Conservation (phyloP, 805 yeast species). For the Nakazawaea ernobii region DNA sequence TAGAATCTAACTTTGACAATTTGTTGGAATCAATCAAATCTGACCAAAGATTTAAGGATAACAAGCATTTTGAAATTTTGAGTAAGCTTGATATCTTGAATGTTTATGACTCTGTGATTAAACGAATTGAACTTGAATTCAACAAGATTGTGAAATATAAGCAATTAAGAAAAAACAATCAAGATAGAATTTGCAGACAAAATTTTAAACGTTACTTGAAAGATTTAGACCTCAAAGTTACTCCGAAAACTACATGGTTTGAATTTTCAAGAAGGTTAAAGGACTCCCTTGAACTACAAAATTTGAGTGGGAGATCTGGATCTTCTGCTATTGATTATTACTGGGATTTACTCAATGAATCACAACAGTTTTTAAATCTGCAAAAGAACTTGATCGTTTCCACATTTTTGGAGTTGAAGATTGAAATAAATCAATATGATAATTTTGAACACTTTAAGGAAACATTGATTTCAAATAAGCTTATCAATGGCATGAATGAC, state of each 20-base stretch:
- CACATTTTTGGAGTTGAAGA: conserved; percentile 12
- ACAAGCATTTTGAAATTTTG: conserved; percentile 46
- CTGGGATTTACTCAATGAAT: conserved; percentile 67
- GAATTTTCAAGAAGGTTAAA: conserved; percentile 47
- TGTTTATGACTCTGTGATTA: conserved; percentile 34
- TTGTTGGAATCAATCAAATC: conserved; percentile 28
- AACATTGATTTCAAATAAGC: conserved; percentile 16
- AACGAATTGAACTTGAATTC: conserved; percentile 24
- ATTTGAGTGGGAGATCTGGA: conserved; percentile 68
- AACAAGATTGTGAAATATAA: conserved; percentile 23
- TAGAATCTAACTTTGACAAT: conserved; percentile 32
- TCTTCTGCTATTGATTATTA: conserved; percentile 74
- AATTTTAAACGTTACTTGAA: conserved; percentile 44
- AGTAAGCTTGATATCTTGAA: conserved; percentile 55
- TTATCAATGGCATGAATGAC: conserved; percentile 21
- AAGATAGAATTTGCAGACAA: conserved; percentile 64
- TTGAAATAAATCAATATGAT: background rate
- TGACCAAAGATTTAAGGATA: conserved; percentile 53
- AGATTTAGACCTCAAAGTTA: conserved; percentile 31
- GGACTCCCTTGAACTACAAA: conserved; percentile 51
- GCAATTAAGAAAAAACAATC: conserved; percentile 38
- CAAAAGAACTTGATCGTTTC: conserved; percentile 47
- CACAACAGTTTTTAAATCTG: conserved; percentile 46
- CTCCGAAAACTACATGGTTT: conserved; percentile 53
- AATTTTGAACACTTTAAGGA: conserved; percentile 16